Base-by-base conservation (phyloP, 495 filamentous ascomycete species). In the Delitschia confertaspora region DNA sequence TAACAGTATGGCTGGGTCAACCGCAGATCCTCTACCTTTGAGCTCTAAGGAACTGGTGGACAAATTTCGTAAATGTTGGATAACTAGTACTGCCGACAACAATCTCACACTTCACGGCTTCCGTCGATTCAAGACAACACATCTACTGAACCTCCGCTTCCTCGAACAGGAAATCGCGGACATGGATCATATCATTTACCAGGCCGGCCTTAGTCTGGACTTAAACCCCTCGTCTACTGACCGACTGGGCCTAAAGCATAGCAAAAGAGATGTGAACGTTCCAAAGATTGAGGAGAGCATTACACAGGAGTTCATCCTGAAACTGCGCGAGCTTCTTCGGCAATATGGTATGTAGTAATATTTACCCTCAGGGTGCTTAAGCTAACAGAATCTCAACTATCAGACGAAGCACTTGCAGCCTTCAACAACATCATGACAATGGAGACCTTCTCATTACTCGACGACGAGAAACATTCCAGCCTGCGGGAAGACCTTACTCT, bases 81-180 rank as follows among this genome's bases (percentile, higher is more conserved):
- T 31, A 31, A 14, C 29, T 6, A 31, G 39, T 13, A 58, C 55
- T 0, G 40, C 35, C 16, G 46, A 51, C 27, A 50, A 55, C 35
- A 22, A 48, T 36, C 50, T 60, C 6, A 61, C 58, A 6, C 43
- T 60, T 10, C 49, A 49, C 38, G 56, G 60, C 8, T 61, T 61
- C 34, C 56, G 56, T 39, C 42, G 58, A 9, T 63, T 59, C 43
- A 61, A 54, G 42, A 63, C 53, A 7, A 48, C 56, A 33, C 56
- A 61, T 27, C 45, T 61, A 17, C 31, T 63, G 16, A 63, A 63
- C 26, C 51, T 61, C 18, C 56, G 60, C 27, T 56, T 60, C 21
- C 38, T 60, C 13, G 58, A 61, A 41, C 34, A 42, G 9, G 56
- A 61, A 23, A 57, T 63, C 10, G 46, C 47, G 8, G 46, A 57